Base-by-base conservation (phyloP, 805 yeast genomes). In the Wickerhamomyces sydowiorum region DNA sequence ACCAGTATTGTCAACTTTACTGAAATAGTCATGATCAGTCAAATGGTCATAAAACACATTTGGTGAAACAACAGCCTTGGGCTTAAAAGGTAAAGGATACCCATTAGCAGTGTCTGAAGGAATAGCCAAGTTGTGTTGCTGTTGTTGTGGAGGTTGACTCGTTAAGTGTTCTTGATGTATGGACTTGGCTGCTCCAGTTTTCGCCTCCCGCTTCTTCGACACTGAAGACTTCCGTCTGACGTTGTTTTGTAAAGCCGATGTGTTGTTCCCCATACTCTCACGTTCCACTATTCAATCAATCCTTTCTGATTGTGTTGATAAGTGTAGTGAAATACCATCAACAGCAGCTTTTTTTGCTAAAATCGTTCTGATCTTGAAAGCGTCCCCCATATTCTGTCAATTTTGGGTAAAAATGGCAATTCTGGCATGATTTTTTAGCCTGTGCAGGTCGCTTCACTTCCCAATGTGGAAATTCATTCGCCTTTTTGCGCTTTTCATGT, bases 1-100 rank as follows among this genome's bases (percentile, higher is more conserved):
- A 7, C n/a, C 30, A 20, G 20, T 31, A 5, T 14, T 3, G 8
- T 9, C 37, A 12, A 20, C 31, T 4, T 27, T 33, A 7, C 38
- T 37, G 30, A 50, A 50, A 32, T 50, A 50, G 37, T 50, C 50
- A 18, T 36, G 39, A 31, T 45, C 51, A 21, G 44, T 40, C 7
- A 44, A 32, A 7, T 45, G 43, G 23, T 50, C 50, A 13, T 43
- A 33, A n/a, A 46, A 22, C 15, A 50, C 44, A 22, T 46, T 48
- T 18, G 53, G 53, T 4, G 45, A 23, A 12, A 43, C 51, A 17
- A 41, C 47, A 9, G 48, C 43, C 21, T 37, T 46, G 2, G 34
- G 25, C 5, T 34, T 22, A 17, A 32, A 32, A 12, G 35, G 35
- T 8, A 12, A 12, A 19, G 35, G 35, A 20, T 32, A 32, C 13